A percentile compares a stretch with the other conserved stretches of the same genome.
phyloP scores from a whole-genome alignment of 1,284 basidiomycete genomes.

The Irpex lacteus region DNA sequence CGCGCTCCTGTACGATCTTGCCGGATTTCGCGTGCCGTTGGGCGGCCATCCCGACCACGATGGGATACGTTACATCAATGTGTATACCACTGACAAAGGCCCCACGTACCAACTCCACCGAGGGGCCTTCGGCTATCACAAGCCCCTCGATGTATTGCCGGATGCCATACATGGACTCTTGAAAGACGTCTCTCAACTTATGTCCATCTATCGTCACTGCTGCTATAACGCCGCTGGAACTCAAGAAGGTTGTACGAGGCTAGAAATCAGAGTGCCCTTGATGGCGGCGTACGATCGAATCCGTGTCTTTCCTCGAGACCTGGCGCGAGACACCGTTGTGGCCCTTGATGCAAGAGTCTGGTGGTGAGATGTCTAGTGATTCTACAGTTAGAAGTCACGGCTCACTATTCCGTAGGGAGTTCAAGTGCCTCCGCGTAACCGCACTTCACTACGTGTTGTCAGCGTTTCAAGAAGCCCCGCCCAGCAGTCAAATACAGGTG shows the following conservation, averaged over 20 bases:
- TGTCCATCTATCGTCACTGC: background rate
- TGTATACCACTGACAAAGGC: conserved; percentile 17
- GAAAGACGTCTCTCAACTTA: background rate
- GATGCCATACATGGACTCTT: background rate
- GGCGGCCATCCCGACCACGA: background rate
- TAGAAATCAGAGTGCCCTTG: background rate
- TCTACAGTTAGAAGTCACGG: too few relatives aligned
- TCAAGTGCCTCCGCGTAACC: background rate
- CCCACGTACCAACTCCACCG: conserved; percentile 12
- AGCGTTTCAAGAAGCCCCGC: background rate
- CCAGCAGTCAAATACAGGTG: background rate
- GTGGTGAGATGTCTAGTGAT: background rate
- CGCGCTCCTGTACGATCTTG: conserved; percentile 4
- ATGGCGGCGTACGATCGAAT: background rate
- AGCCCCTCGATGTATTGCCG: background rate
- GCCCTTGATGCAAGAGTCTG: background rate
- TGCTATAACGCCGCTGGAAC: background rate
- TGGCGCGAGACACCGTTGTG: background rate
- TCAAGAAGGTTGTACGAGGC: background rate
- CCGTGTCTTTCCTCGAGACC: background rate
- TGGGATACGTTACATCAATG: conserved; percentile 12
- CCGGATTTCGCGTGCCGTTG: background rate
- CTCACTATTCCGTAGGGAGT: background rate
- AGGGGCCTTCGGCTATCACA: conserved; percentile 2
- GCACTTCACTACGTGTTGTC: background rate